These are phyloP conservation scores for Luzula sylvatica DNA, from an alignment of 176 grass and related monocot genomes.

Conservation along the genomic window DNA sequence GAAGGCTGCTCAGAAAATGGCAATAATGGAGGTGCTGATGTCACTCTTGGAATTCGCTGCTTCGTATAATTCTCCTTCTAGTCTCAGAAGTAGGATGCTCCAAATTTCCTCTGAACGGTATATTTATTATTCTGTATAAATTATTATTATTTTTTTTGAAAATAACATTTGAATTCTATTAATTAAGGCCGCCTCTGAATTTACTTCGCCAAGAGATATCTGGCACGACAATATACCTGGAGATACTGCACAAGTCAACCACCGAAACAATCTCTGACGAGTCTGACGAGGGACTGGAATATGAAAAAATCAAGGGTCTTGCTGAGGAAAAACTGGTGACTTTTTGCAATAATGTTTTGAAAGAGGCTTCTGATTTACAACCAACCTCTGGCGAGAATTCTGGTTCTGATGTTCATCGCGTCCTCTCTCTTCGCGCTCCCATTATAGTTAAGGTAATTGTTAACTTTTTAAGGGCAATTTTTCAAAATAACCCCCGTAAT, in stretches of 20 bases:
- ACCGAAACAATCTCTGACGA: slow-evolving; percentile 22
- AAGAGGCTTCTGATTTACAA: slow-evolving; percentile 90
- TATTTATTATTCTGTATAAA: not conserved
- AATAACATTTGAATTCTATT: too few species aligned
- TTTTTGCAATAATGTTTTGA: slow-evolving; percentile 85
- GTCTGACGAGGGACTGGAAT: slow-evolving; percentile 30
- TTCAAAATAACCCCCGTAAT: too few species aligned
- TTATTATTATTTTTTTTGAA: too few species aligned
- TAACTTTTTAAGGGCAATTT: slow-evolving; percentile 6
- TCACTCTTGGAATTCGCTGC: slow-evolving; percentile 96
- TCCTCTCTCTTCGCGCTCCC: slow-evolving; percentile 80
- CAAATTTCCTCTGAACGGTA: slow-evolving; percentile 85
- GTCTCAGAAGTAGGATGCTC: slow-evolving; percentile 89
- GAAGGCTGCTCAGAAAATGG: slow-evolving; percentile 52
- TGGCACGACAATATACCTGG: slow-evolving; percentile 90
- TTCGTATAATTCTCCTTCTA: slow-evolving; percentile 91
- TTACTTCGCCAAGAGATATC: slow-evolving; percentile 94
- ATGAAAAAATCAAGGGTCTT: slow-evolving; percentile 63
- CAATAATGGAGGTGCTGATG: slow-evolving; percentile 89
- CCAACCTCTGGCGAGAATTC: slow-evolving; percentile 51
- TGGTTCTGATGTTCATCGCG: slow-evolving; percentile 69
- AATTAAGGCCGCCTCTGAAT: slow-evolving; percentile 73
- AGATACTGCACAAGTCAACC: slow-evolving; percentile 93
- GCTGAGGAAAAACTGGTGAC: slow-evolving; percentile 90
- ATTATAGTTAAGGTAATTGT: slow-evolving; percentile 91